Evolutionary conservation across 2,329 filamentous ascomycete species (phyloP).

Genomic region (Aspergillus quadrilineatus): DNA sequence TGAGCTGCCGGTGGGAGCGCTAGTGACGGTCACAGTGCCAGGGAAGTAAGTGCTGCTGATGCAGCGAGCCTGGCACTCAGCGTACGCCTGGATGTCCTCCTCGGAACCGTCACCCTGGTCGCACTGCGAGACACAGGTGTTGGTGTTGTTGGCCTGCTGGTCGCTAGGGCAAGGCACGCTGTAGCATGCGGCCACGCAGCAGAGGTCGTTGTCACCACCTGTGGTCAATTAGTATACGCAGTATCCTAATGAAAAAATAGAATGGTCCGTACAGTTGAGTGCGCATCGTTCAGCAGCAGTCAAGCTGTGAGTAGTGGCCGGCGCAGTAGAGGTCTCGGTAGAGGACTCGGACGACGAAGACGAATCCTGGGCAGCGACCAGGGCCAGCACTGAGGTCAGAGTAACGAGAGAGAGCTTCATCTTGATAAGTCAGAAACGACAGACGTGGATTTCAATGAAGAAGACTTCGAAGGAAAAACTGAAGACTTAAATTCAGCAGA

Average conservation of each 20-base stretch:
- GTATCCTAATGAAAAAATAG: not conserved
- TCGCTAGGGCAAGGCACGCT: conserved; percentile 53
- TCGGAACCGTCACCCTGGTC: conserved; percentile 53
- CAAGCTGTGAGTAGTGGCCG: conserved; percentile 34
- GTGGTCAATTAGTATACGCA: conserved; percentile 1
- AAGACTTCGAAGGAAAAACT: not conserved
- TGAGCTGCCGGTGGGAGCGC: conserved; percentile 23
- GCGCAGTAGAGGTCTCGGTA: conserved; percentile 18
- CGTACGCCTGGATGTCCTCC: conserved; percentile 47
- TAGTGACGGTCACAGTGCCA: conserved; percentile 22
- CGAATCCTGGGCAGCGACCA: conserved; percentile 43
- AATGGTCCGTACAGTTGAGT: conserved; percentile 32
- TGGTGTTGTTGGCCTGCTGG: conserved; percentile 52
- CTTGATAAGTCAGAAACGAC: conserved; percentile 21
- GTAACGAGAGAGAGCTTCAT: conserved; percentile 48
- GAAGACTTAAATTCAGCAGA: conserved; percentile 11
- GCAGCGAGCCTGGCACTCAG: conserved; percentile 51
- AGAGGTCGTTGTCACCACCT: conserved; percentile 48
- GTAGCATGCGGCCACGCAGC: conserved; percentile 54
- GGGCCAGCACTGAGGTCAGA: conserved; percentile 46
- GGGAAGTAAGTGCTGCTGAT: conserved; percentile 51
- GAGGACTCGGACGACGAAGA: conserved; percentile 20
- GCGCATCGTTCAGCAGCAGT: conserved; percentile 37
- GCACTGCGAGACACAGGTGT: conserved; percentile 52
- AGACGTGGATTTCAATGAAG: conserved; percentile 4